phyloP scores from a whole-genome alignment of 805 yeast genomes.

The Metschnikowia sp. region DNA sequence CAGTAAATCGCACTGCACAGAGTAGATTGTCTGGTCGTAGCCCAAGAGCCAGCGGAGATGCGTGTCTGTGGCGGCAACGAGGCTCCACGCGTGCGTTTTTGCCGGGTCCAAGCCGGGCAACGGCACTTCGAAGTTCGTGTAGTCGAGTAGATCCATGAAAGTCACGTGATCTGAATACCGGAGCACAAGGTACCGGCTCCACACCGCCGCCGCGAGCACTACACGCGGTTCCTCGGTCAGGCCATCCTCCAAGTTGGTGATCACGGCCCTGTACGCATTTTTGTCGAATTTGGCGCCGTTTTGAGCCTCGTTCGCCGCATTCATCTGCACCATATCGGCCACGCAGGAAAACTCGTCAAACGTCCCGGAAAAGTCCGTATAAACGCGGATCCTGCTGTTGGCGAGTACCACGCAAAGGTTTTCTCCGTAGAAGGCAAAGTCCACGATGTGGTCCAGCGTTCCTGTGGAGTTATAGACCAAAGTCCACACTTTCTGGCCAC shows the following conservation, averaged over 20 bases:
- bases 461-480: slow-evolving; percentile 32
- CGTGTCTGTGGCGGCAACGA: slow-evolving; percentile 12
- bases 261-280: slow-evolving; percentile 12
- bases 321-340: slow-evolving; percentile 2
- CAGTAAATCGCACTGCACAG: slow-evolving; percentile 24
- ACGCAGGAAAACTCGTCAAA: slow-evolving; percentile 49
- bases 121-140: slow-evolving; percentile 39
- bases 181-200: slow-evolving; percentile 44
- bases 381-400: slow-evolving; percentile 52
- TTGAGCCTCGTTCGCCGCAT: not conserved
- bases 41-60: slow-evolving; percentile 23
- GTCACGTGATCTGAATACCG: slow-evolving; percentile 33
- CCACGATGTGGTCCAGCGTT: slow-evolving; percentile 52
- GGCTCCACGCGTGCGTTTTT: slow-evolving; percentile 22
- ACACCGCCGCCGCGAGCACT: slow-evolving; percentile 28
- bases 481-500: slow-evolving; percentile 35
- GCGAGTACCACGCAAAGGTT: slow-evolving; percentile 53
- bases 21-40: slow-evolving; percentile 26
- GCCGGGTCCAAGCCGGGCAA: slow-evolving; percentile 19
- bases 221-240: slow-evolving; percentile 28
- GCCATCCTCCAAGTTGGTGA: slow-evolving; percentile 33
- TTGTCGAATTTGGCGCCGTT: not conserved
- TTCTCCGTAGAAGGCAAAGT: slow-evolving; percentile 50
- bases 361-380: slow-evolving; percentile 63
- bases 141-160: slow-evolving; percentile 36